Conservation (phyloP, 2,329 filamentous ascomycete genomes). For the Cryphonectria nitschkei region DNA sequence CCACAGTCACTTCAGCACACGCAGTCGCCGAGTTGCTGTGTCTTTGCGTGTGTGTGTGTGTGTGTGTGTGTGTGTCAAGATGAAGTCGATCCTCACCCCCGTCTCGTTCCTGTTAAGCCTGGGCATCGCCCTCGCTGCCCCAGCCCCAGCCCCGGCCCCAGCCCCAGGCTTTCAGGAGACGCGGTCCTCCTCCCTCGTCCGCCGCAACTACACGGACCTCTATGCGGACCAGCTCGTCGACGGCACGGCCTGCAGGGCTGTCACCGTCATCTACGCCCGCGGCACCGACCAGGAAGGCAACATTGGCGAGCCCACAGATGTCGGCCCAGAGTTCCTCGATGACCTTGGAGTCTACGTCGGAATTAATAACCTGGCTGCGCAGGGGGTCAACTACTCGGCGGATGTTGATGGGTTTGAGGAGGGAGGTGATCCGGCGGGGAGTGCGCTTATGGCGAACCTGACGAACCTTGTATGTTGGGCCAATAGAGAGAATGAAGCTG, state of each 20-base stretch:
- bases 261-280: conserved; percentile 27
- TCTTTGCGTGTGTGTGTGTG: too few relatives aligned
- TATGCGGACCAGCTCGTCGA: conserved; percentile 26
- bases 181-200: conserved; percentile 6
- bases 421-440: conserved; percentile 34
- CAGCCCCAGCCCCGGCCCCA: not conserved
- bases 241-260: conserved; percentile 26
- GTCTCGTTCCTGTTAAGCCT: conserved; percentile 1
- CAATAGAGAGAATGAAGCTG: not conserved
- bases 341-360: conserved; percentile 31
- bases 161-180: not conserved
- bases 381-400: conserved; percentile 37
- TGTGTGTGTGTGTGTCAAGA: conserved; percentile 1
- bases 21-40: too few relatives aligned
- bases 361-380: conserved; percentile 30
- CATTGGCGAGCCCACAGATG: conserved; percentile 27
- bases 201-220: conserved; percentile 13
- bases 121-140: conserved; percentile 6
- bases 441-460: conserved; percentile 24
- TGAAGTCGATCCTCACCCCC: conserved; percentile 9
- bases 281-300: conserved; percentile 27
- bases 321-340: conserved; percentile 34
- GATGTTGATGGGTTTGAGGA: conserved; percentile 32
- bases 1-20: not conserved
- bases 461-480: conserved; percentile 16